Evolutionary conservation across 2,329 filamentous ascomycete genomes (phyloP), one percentile per base, ranked within the genome.

Genomic region (Cytospora paraplurivora): DNA sequence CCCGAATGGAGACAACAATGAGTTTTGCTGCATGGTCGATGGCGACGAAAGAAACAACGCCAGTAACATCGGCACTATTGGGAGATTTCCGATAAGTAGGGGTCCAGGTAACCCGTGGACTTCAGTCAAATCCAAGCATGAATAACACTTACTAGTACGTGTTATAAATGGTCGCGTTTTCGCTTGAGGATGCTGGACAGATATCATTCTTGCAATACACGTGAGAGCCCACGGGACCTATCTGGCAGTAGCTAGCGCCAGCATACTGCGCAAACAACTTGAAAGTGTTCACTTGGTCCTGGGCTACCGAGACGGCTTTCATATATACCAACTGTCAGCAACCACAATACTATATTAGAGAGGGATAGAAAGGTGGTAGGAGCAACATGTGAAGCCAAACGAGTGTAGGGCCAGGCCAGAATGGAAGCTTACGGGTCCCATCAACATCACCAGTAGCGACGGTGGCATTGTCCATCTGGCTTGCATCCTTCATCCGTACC

Each of bases 1-100:
- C 88, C 47, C 85, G 82, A 74, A 88, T 79, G 38, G 85, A 78
- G 50, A 88, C 72, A 57, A 90, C 82, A 65, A 90, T 85, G 62
- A 84, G 76, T 60, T 78, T 68, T 67, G 77, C 79, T 27, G 70
- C 71, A n/a, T 76, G 66, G 71, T 88, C 85, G 19, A 79, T 47
- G n/a, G 44, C 44, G 5, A 19, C 21, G 44, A 47, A 47, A 11
- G 44, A n/a, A 12, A 19, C 44, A 47, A 47, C 44, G 13, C 44
- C 44, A 21, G 44, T 47, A 10, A 19, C 17, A 6, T 47, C 44
- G 8, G n/a, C 44, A 47, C 44, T 47, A 12, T 47, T 10, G 44
- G 21, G n/a, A 47, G 3, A 7, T 3, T 11, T 47, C 19, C 4
- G 7, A 4, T 21, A 5, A 27, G 27, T 4, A 27, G 4, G 27